A percentile compares a stretch with the other conserved stretches of the same genome.
These are phyloP conservation scores for Dipodascus albidus DNA, from an alignment of 805 yeast species.

Conservation along the genomic window DNA sequence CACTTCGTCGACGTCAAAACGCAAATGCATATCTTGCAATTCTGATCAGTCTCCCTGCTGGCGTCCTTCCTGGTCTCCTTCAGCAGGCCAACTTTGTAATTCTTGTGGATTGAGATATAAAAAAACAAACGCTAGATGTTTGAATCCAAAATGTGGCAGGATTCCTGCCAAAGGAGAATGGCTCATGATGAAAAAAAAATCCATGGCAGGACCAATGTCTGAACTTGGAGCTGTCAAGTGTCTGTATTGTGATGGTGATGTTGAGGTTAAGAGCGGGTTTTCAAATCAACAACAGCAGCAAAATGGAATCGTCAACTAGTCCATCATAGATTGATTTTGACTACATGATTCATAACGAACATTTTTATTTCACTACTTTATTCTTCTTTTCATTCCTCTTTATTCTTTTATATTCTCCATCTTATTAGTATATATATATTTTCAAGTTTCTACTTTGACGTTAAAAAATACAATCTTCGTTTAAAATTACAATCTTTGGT, in stretches of 20 bases:
- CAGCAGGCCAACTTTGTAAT: constrained; percentile 92
- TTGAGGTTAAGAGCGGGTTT: constrained; percentile 26
- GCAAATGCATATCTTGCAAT: constrained; percentile 84
- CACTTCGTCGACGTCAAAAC: constrained; percentile 12
- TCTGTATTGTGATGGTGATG: constrained; percentile 47
- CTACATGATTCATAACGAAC: too few relatives aligned
- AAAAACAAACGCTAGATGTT: constrained; percentile 86
- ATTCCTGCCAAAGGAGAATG: constrained; percentile 97
- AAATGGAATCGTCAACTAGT: neutral
- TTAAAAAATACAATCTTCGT: too few relatives aligned
- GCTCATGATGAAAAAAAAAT: constrained; percentile 66
- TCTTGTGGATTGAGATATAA: constrained; percentile 93
- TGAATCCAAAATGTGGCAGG: constrained; percentile 61
- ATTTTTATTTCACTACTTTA: neutral
- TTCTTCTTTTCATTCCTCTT: neutral
- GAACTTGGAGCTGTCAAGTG: constrained; percentile 27
- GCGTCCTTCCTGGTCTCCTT: constrained; percentile 93
- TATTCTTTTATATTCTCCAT: too few relatives aligned
- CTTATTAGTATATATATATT: too few relatives aligned
- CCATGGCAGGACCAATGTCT: neutral
- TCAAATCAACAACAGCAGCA: neutral
- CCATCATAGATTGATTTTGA: too few relatives aligned
- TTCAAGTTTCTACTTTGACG: too few relatives aligned
- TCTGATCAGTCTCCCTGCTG: constrained; percentile 92
- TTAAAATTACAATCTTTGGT: too few relatives aligned